phyloP scores from a whole-genome alignment of 2,329 filamentous ascomycete species.

The Neocucurbitaria cava region DNA sequence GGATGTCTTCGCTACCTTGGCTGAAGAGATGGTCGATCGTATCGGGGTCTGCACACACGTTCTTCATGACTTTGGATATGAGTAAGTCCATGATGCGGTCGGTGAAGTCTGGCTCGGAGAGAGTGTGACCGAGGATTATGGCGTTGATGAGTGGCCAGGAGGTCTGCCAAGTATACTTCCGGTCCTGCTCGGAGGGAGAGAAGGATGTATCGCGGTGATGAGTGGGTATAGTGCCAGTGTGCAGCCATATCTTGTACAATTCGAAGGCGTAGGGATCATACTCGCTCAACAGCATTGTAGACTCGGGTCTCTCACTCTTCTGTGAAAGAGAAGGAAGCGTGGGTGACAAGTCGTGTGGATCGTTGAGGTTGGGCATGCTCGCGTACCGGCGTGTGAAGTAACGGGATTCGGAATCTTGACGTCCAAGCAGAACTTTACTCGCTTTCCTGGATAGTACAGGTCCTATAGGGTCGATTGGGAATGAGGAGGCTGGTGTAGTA shows the following conservation, averaged over 20 bases:
- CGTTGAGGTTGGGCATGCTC: background rate
- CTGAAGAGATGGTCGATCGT: constrained; percentile 26
- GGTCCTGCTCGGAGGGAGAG: background rate
- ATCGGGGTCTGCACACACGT: constrained; percentile 6
- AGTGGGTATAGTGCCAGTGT: constrained; percentile 1
- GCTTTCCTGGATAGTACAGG: no score
- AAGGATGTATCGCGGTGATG: background rate
- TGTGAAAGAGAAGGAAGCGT: background rate
- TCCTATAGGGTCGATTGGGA: no score
- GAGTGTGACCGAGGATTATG: constrained; percentile 14
- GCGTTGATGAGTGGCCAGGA: constrained; percentile 24
- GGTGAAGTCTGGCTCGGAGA: constrained; percentile 16
- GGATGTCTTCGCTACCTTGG: background rate
- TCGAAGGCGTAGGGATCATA: constrained; percentile 1
- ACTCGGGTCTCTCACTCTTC: background rate
- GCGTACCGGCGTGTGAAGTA: background rate
- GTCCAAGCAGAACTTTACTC: background rate
- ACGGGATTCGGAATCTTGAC: background rate
- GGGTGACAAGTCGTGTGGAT: background rate
- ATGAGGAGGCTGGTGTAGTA: no score
- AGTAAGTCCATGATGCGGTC: constrained; percentile 23
- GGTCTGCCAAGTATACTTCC: constrained; percentile 12
- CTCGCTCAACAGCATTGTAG: background rate
- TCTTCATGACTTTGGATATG: constrained; percentile 2
- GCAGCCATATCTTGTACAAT: constrained; percentile 4